These are phyloP conservation scores for Eucalyptus guilfoylei DNA, from an alignment of 345 rosid genomes.

Conservation along the genomic window DNA sequence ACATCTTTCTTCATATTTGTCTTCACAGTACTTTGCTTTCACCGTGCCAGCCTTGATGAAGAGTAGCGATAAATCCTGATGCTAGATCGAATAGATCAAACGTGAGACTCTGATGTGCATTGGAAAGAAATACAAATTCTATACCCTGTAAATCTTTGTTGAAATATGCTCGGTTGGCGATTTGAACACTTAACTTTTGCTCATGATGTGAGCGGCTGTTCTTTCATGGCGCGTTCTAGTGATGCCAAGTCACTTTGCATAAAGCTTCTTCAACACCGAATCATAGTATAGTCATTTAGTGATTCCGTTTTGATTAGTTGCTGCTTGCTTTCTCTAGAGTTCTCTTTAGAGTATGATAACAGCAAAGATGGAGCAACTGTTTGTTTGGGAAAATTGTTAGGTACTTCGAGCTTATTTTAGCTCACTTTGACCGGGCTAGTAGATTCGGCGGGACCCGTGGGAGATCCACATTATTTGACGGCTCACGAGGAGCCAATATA, in stretches of 20 bases:
- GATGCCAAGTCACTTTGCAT: not conserved
- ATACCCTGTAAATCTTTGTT: not conserved
- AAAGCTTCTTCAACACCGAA: not conserved
- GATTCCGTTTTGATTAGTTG: not conserved
- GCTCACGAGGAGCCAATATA: not conserved
- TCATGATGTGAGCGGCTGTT: not conserved
- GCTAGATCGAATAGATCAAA: not conserved
- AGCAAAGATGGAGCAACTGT: not conserved
- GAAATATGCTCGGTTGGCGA: not conserved
- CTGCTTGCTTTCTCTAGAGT: not conserved
- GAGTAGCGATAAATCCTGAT: slow-evolving; percentile 42
- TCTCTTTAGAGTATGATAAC: not conserved
- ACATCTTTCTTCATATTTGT: slow-evolving; percentile 92
- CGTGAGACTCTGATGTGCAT: not conserved
- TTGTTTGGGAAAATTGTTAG: not conserved
- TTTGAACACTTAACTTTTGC: not conserved
- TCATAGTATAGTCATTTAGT: not conserved
- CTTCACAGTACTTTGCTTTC: slow-evolving; percentile 83
- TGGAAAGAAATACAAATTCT: not conserved
- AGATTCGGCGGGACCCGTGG: not conserved
- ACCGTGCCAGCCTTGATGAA: slow-evolving; percentile 77
- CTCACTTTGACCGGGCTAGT: not conserved
- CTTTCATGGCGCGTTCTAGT: not conserved
- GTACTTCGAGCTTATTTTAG: not conserved
- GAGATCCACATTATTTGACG: not conserved